Percentiles rank a stretch among this genome's conserved stretches.
Conservation (phyloP, 2,329 filamentous ascomycete genomes). For the Boeremia exigua region DNA sequence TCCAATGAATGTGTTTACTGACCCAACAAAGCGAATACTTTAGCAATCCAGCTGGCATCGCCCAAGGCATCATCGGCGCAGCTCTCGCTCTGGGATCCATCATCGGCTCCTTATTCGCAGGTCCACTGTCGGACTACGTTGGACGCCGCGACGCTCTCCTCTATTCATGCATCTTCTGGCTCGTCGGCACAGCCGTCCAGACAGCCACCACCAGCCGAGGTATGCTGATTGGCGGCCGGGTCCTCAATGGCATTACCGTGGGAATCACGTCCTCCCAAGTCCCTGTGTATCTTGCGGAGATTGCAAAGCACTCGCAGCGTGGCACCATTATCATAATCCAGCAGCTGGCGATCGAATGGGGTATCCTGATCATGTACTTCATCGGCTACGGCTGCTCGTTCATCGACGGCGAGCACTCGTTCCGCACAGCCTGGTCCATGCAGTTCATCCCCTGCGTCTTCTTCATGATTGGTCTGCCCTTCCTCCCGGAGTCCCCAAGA, state of each 20-base stretch:
- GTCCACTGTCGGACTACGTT: constrained; percentile 56
- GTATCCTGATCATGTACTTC: constrained; percentile 53
- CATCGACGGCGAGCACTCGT: constrained; percentile 48
- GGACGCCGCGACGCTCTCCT: constrained; percentile 56
- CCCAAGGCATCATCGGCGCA: constrained; percentile 58
- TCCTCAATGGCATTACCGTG: constrained; percentile 51
- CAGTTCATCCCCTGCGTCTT: constrained; percentile 55
- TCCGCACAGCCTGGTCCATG: constrained; percentile 56
- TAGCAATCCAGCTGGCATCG: constrained; percentile 56
- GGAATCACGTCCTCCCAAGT: constrained; percentile 55
- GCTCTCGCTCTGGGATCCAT: constrained; percentile 59
- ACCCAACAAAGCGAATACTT: constrained; percentile 51
- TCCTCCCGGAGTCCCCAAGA: constrained; percentile 55
- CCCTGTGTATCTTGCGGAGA: constrained; percentile 54
- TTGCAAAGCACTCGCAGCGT: constrained; percentile 51
- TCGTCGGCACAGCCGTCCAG: constrained; percentile 50
- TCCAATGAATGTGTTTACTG: neutral
- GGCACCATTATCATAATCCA: constrained; percentile 54
- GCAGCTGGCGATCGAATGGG: constrained; percentile 52
- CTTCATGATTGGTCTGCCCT: constrained; percentile 53
- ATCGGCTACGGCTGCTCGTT: constrained; percentile 55
- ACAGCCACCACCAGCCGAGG: constrained; percentile 46
- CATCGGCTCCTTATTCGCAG: constrained; percentile 57
- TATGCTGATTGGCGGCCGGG: constrained; percentile 56
- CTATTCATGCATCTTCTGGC: constrained; percentile 58